A percentile compares a stretch with the other conserved stretches of the same genome.
Evolutionary conservation across 306 rosid species (phyloP).

Genomic region (Vigna angularis): DNA sequence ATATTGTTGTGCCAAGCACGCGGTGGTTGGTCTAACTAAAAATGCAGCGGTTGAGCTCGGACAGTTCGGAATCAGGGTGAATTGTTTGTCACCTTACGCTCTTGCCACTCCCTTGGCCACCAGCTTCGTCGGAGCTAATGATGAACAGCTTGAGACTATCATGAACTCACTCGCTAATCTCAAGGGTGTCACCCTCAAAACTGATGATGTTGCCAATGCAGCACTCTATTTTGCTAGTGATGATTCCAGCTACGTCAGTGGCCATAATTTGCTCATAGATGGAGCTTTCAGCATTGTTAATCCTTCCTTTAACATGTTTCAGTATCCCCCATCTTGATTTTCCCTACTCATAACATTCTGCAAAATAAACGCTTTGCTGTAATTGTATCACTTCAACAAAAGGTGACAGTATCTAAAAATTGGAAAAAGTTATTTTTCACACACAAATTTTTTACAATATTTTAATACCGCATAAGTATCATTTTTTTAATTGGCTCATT

Average conservation of each 20-base stretch:
- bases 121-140: slow-evolving; percentile 49
- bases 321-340: slow-evolving; percentile 51
- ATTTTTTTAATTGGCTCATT: too few relatives aligned
- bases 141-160: slow-evolving; percentile 55
- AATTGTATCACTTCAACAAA: too few relatives aligned
- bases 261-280: slow-evolving; percentile 78
- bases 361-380: background rate
- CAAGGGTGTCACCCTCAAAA: slow-evolving; percentile 65
- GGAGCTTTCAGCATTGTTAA: slow-evolving; percentile 75
- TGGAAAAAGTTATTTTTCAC: too few relatives aligned
- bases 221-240: slow-evolving; percentile 79
- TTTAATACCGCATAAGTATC: too few relatives aligned
- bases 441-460: too few relatives aligned
- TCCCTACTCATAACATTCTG: background rate
- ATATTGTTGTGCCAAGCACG: slow-evolving; percentile 74
- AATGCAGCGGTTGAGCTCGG: slow-evolving; percentile 83
- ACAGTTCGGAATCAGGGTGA: slow-evolving; percentile 82
- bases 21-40: slow-evolving; percentile 69
- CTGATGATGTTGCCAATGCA: slow-evolving; percentile 81
- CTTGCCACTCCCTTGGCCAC: slow-evolving; percentile 68
- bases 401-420: too few relatives aligned
- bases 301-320: slow-evolving; percentile 59
- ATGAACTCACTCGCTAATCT: slow-evolving; percentile 58
- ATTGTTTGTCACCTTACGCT: slow-evolving; percentile 77
- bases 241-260: slow-evolving; percentile 80